phyloP scores from a whole-genome alignment of 163 green algal genomes.

The Coccomyxa subellipsoidea region DNA sequence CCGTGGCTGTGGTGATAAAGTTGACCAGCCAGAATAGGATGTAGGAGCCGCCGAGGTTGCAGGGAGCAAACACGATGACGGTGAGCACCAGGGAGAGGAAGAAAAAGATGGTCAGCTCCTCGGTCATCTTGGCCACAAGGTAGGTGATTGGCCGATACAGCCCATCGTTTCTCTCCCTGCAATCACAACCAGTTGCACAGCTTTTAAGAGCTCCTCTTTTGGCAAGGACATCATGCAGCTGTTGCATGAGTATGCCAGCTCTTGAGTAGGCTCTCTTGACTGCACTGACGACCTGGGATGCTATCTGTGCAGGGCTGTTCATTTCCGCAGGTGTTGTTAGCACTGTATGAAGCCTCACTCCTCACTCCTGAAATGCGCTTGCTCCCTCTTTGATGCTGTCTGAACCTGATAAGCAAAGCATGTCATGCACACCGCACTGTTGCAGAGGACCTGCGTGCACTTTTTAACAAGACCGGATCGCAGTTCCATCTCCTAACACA shows the following conservation, averaged over 20 bases:
- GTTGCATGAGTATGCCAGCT: background rate
- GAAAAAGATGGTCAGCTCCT: constrained; percentile 48
- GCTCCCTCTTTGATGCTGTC: too few species aligned
- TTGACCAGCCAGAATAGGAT: constrained; percentile 48
- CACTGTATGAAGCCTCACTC: too few species aligned
- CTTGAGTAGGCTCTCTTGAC: too few species aligned
- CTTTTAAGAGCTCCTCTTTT: background rate
- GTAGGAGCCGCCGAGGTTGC: constrained; percentile 39
- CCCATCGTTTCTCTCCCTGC: constrained; percentile 57
- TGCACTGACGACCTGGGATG: too few species aligned
- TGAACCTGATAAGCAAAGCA: too few species aligned
- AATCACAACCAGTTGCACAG: constrained; percentile 44
- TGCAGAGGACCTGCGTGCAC: too few species aligned
- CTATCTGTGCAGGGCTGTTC: too few species aligned
- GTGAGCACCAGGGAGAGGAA: constrained; percentile 28
- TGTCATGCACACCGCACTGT: too few species aligned
- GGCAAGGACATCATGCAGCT: background rate
- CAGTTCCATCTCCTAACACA: too few species aligned
- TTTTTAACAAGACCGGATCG: too few species aligned
- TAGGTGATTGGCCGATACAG: constrained; percentile 45
- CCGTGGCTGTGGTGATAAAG: constrained; percentile 36
- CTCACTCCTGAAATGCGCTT: too few species aligned
- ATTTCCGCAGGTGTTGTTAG: too few species aligned
- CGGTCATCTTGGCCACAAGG: constrained; percentile 46
- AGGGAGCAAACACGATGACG: constrained; percentile 38